Evolutionary conservation across 768 basidiomycete genomes (phyloP), one percentile per base, ranked within the genome.

Genomic region (Naganishia kalamii): DNA sequence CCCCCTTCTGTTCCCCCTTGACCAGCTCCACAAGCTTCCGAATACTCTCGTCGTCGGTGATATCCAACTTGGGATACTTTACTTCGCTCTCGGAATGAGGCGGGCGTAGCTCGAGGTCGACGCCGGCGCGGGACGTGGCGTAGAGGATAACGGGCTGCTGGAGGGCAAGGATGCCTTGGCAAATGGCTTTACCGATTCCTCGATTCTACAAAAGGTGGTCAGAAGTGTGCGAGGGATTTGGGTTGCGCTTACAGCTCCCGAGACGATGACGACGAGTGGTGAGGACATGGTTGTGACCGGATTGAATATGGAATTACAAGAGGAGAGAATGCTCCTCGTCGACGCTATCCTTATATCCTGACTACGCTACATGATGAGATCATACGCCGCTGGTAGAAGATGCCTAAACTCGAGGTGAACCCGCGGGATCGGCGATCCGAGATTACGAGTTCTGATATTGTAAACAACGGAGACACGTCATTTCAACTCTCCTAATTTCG

Each of bases 141-240:
- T 59, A 65, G 27, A 65, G 46, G 46, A 59, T 44, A 21, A 65
- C 46, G 1, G 64, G 64, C 3, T 30, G 41, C 21, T 50, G 51
- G 29, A 54, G 41, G 35, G 52, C 44, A 21, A 65, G 57, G 33
- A 60, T 35, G n/a, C 64, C 64, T 48, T 59, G 44, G 46, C 52
- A 65, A 57, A 65, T 65, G 1, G 64, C 52, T 47, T 40, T 30
- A 17, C 64, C 64, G 57, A 65, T 65, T 23, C 64, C 64, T 65
- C 64, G 52, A 35, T 65, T 65, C 64, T 65, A 33, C 12, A n/a
- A 47, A 25, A 19, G n/a, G 23, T 63, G 62, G 4, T 8, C 27
- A 30, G 7, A 41, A 21, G 2, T 1, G 15, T 44, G 23, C 8
- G 44, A 13, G 23, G 41, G 12, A 27, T 6, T 11, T 15, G 19